Base-by-base conservation (phyloP, 139 green algal genomes). In the Chlamydomonas eustigma region DNA sequence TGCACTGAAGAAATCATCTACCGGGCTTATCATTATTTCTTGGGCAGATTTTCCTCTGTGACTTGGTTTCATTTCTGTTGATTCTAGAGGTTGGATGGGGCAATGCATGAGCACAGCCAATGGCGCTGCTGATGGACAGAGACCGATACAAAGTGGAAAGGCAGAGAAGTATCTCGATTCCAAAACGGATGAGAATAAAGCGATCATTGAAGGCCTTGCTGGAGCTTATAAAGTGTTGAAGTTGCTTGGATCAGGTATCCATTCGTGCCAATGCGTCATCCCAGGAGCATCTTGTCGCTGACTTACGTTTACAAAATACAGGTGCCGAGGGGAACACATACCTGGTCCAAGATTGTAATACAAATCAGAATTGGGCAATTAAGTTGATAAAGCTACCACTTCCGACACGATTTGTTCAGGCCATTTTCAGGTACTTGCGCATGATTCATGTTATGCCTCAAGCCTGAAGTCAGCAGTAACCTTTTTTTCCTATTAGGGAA, bases 401-500 rank as follows among this genome's bases (percentile, higher is more conserved):
- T 28, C 86, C 83, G 32, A 78, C 76, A 39, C 74, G 76, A 34
- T 82, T 87, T 73, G 82, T 84, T 12, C 80, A 78, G 58, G 50
- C 73, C 18, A 73, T 78, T 31, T 78, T 76, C 30, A 72, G 74
- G 73, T 79, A 51, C 39, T 32, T 4, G 12, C 35, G 31, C 5
- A 35, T 44, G 65, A 51, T 8, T 22, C 44, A 58, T n/a, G n/a
- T n/a, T n/a, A n/a, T n/a, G n/a, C 12, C 44, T 58, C 44, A 28
- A 58, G 12, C 44, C 44, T 58, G 18, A 58, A 58, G 18, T 58
- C 44, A 28, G 12, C 44, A 28, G 44, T 58, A 58, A 58, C 18
- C 44, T 97, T 91, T 81, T 94, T 96, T 75, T 95, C 97, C 83
- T 92, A 85, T 82, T 78, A 82, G 85, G 0, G 87, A 92, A 69